A percentile compares a stretch with the other conserved stretches of the same genome.
These are phyloP conservation scores for Debaryomyces psychrophilus DNA, from an alignment of 1,139 yeast species.

Conservation along the genomic window DNA sequence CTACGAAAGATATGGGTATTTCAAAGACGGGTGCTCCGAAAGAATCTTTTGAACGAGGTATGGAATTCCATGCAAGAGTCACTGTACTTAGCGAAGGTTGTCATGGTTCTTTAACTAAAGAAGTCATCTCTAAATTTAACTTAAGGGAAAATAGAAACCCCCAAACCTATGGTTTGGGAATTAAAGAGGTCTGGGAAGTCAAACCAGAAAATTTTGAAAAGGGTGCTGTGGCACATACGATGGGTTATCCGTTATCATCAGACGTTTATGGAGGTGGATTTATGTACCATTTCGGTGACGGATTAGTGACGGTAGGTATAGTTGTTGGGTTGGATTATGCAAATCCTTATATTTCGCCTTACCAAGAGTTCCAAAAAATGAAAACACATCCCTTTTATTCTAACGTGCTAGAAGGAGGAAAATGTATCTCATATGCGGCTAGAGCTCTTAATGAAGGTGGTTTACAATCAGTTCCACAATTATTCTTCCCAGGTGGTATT, in stretches of 20 bases:
- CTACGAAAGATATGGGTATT: conserved; percentile 90
- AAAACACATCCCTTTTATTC: conserved; percentile 87
- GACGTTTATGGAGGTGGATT: conserved; percentile 95
- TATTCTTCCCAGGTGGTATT: conserved; percentile 93
- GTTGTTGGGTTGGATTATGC: conserved; percentile 92
- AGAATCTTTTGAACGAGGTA: conserved; percentile 85
- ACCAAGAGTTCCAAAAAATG: conserved; percentile 93
- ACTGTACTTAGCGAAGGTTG: conserved; percentile 96
- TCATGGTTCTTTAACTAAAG: conserved; percentile 88
- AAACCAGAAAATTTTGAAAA: conserved; percentile 74
- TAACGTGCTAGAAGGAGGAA: conserved; percentile 81
- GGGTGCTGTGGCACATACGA: conserved; percentile 83
- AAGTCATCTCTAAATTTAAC: conserved; percentile 67
- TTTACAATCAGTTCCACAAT: conserved; percentile 82
- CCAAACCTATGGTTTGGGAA: conserved; percentile 93
- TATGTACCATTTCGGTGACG: conserved; percentile 95
- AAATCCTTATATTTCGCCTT: conserved; percentile 93
- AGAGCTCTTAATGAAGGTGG: conserved; percentile 98
- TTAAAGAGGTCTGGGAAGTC: conserved; percentile 98
- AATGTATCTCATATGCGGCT: conserved; percentile 92
- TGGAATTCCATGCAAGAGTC: conserved; percentile 90
- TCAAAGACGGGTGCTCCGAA: conserved; percentile 75
- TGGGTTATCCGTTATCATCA: conserved; percentile 83
- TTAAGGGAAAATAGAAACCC: conserved; percentile 68
- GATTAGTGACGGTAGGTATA: conserved; percentile 83